Base-by-base conservation (phyloP, 495 filamentous ascomycete species). In the Tricharina praecox region DNA sequence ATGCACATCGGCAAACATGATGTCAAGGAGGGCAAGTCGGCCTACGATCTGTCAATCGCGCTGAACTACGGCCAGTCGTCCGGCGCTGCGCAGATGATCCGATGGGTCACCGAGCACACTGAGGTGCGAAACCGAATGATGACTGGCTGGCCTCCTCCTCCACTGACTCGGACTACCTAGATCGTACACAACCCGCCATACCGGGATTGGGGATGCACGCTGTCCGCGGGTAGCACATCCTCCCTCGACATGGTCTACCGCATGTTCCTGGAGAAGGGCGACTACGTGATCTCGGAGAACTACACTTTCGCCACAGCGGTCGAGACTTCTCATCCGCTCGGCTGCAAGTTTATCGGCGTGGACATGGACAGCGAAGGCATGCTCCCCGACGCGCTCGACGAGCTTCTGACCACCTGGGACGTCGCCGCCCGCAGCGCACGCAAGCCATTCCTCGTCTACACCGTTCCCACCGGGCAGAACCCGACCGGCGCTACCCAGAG, bases 61-160 rank as follows among this genome's bases (percentile, higher is more conserved):
- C 72, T 92, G 57, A 95, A 96, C 65, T 97, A 97, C 63, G 81
- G 78, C 3, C 83, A 93, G 62, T 78, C 84, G 13, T 75, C 74
- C 11, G 90, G 90, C 21, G 73, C 85, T 24, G 81, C 87, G 1
- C 90, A 94, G 64, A 61, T 97, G 55, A 67, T 92, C 25, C 73
- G 90, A 28, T 97, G 82, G 60, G 69, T 93, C 33, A 92, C 84
- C 0, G 90, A 96, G 66, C 90, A 97, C 63, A 92, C 85, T 0
- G 90, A 90, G 60, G 72, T 73, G 59, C 38, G 61, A 23, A 18
- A 4, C 36, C 60, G 23, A 21, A 7, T 41, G 28, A 3, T 26
- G 23, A 43, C 3, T 28, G 18, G 39, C 16, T 16, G 39, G 39
- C 16, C 8, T 9, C 16, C 8, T 5, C 28, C n/a, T n/a, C n/a